Conservation (phyloP, 345 rosid genomes). For the Eucalyptus fibrosa region DNA sequence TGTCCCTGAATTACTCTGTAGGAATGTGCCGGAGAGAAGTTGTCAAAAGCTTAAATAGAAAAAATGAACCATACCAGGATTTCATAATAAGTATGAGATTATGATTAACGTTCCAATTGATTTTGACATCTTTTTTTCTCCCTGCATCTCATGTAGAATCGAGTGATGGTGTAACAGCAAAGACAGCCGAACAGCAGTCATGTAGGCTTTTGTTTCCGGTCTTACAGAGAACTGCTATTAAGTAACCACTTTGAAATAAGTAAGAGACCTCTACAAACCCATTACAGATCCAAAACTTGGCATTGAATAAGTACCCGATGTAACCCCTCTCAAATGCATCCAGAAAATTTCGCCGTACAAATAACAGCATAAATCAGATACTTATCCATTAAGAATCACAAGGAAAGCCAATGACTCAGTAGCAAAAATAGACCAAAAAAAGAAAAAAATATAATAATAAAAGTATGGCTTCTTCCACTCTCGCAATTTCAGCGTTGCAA, state of each 20-base stretch:
- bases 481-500: neutral
- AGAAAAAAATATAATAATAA: too few species aligned
- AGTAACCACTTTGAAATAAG: neutral
- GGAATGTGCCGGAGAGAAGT: neutral
- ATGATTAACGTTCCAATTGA: neutral
- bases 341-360: neutral
- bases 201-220: neutral
- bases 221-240: neutral
- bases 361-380: neutral
- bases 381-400: neutral
- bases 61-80: neutral
- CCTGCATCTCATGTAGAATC: neutral
- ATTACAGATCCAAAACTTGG: neutral
- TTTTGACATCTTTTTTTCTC: neutral
- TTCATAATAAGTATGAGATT: neutral
- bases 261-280: neutral
- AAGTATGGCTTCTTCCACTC: neutral
- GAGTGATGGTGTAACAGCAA: neutral
- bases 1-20: constrained; percentile 93
- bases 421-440: neutral
- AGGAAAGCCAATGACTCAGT: neutral
- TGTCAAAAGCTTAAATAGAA: neutral
- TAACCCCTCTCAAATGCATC: neutral
- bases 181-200: neutral
- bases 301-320: neutral